Conservation (phyloP, 2,329 filamentous ascomycete genomes). For the Colletotrichum sp. region DNA sequence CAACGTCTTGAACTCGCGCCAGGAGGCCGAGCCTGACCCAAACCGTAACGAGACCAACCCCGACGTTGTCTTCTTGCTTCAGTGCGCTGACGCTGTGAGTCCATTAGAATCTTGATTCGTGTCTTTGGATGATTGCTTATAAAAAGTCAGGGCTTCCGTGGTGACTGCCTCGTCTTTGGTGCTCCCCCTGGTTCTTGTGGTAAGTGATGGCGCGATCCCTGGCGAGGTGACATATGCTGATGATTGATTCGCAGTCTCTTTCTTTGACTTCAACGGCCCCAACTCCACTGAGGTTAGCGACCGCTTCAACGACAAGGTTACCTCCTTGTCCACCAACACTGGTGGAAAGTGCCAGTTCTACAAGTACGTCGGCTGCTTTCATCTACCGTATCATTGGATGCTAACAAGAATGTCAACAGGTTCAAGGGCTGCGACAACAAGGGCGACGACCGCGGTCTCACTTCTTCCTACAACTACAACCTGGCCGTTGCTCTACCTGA, state of each 20-base stretch:
- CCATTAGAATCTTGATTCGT: background rate
- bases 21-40: slow-evolving; percentile 7
- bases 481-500: background rate
- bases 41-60: slow-evolving; percentile 10
- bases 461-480: slow-evolving; percentile 12
- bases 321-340: slow-evolving; percentile 10
- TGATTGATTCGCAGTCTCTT: background rate
- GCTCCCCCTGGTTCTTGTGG: background rate
- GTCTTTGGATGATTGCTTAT: background rate
- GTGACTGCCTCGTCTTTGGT: slow-evolving; percentile 8
- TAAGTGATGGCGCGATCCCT: background rate
- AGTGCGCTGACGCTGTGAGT: background rate
- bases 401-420: background rate
- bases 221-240: background rate
- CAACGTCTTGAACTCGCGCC: background rate
- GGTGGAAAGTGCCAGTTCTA: slow-evolving; percentile 15
- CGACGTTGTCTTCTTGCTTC: background rate
- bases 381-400: too few relatives aligned
- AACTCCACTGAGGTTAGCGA: slow-evolving; percentile 3
- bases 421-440: slow-evolving; percentile 14
- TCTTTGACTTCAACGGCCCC: background rate
- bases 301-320: slow-evolving; percentile 4
- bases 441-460: slow-evolving; percentile 16
- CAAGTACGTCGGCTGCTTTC: background rate
- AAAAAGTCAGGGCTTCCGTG: slow-evolving; percentile 7